phyloP scores from a whole-genome alignment of 106 monocot genomes.

The Cymbidium sinense region DNA sequence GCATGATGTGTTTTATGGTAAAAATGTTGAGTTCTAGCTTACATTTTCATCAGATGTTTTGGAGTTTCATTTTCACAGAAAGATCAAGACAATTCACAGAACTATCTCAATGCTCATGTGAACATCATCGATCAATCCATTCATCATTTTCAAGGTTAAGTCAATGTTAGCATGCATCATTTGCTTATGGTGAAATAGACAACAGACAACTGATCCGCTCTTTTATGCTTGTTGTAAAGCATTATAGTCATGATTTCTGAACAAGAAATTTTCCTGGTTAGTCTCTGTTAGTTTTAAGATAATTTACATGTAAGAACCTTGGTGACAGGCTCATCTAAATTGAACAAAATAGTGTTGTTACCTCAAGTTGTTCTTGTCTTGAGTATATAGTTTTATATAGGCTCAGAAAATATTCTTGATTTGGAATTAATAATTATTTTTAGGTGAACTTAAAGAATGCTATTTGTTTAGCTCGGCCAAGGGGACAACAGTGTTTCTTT shows the following conservation, averaged over 20 bases:
- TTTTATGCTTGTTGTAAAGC: background rate
- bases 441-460: constrained; percentile 47
- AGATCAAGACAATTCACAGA: constrained; percentile 46
- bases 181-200: constrained; percentile 1
- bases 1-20: background rate
- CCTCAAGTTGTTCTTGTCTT: background rate
- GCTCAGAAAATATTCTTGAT: background rate
- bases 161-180: background rate
- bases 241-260: background rate
- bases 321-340: background rate
- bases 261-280: background rate
- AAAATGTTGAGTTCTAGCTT: background rate
- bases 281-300: background rate
- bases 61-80: constrained; percentile 30
- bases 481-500: constrained; percentile 8
- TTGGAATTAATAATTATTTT: background rate
- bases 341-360: background rate
- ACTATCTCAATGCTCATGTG: constrained; percentile 42
- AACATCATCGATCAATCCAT: constrained; percentile 38
- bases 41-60: background rate
- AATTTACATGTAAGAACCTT: background rate
- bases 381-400: background rate
- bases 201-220: background rate
- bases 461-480: constrained; percentile 21
- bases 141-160: constrained; percentile 34